Conservation (phyloP, 1,284 basidiomycete genomes). For the Boletus smithii region DNA sequence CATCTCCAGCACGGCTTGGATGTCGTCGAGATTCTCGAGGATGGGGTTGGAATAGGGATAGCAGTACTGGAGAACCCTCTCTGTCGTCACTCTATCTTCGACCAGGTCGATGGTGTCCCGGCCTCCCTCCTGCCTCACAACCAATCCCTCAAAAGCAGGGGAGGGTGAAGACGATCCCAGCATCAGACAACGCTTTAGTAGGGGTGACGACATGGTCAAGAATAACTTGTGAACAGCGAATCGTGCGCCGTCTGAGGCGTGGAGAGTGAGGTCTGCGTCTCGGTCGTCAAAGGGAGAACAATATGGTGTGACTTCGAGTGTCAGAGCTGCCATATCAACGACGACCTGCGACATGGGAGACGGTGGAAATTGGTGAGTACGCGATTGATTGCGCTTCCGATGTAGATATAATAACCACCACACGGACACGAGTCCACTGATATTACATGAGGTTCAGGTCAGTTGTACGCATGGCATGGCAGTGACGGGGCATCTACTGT, state of each 20-base stretch:
- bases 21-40: constrained; percentile 32
- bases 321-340: constrained; percentile 25
- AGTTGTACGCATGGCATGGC: constrained; percentile 28
- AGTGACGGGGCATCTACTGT: constrained; percentile 14
- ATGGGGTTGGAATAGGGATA: constrained; percentile 32
- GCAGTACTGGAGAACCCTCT: constrained; percentile 33
- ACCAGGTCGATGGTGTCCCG: constrained; percentile 28
- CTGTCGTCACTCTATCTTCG: constrained; percentile 31
- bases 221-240: constrained; percentile 35
- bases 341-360: constrained; percentile 29
- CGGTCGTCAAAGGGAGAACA: constrained; percentile 31
- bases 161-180: constrained; percentile 30
- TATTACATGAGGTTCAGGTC: constrained; percentile 30
- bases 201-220: constrained; percentile 30
- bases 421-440: constrained; percentile 12
- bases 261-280: constrained; percentile 34
- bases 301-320: constrained; percentile 26
- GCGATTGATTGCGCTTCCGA: constrained; percentile 18
- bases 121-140: constrained; percentile 23
- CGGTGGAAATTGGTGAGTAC: constrained; percentile 14
- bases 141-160: constrained; percentile 27
- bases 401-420: constrained; percentile 32
- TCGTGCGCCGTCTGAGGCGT: constrained; percentile 29
- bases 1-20: constrained; percentile 34
- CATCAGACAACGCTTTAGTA: constrained; percentile 28